Base-by-base conservation (phyloP, 148 eudicot genomes). In the Persicaria tinctoria region DNA sequence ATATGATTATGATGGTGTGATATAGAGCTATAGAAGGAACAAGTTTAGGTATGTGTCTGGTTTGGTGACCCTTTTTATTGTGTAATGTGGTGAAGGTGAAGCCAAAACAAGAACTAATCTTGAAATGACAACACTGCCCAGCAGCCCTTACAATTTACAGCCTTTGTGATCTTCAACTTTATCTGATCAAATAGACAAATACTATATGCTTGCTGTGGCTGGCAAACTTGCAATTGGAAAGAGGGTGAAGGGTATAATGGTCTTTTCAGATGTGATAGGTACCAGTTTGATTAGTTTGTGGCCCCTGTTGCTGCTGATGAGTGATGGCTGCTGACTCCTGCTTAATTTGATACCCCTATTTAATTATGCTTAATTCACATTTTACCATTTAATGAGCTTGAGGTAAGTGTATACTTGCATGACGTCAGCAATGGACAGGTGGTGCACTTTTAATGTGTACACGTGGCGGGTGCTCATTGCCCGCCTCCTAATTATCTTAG, bases 91-190 rank as follows among this genome's bases (percentile, higher is more conserved):
- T 66, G 17, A 66, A 60, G 46, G 14, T 41, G 70, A 13, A 44
- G 47, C 70, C 70, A 66, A 66, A 66, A 66, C 70, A 66, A 66
- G 17, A 66, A 66, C 70, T 66, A 66, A 66, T 66, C 44, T 27
- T 66, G 70, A 66, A 66, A 66, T 66, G 70, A 66, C 70, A 38
- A 66, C 46, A 66, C 70, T 66, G 70, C 48, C 70, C 47, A 41
- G 11, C 38, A 20, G 2, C 17, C 53, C 53, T 50, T 50, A 50
- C 53, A 50, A 50, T 14, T 41, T 56, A 8, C 63, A 57, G 63
- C 38, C 7, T 8, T 66, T 66, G 70, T 38, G 47, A 41, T 64
- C 70, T 64, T 32, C 16, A 8, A 46, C 41, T 64, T 64, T 5
- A 13, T 64, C 70, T 64, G 46, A 64, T 64, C 18, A 32, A 64